Conservation (phyloP, 192 early-diverging fungal species). For the Chytriomyces confervae region DNA sequence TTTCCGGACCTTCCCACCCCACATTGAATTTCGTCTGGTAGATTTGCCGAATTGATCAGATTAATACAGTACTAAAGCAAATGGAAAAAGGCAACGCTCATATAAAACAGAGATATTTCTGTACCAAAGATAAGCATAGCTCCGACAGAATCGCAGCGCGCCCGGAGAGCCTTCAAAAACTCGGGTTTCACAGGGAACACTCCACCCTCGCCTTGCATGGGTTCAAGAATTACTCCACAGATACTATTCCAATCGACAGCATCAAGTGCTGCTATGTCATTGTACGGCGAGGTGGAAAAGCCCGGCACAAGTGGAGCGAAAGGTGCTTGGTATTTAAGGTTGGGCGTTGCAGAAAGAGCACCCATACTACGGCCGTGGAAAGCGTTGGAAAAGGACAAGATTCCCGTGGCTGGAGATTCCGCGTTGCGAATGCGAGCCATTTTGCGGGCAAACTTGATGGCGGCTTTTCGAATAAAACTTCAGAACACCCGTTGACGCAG, state of each 20-base stretch:
- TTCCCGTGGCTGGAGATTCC: constrained; percentile 53
- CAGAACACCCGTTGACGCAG: background rate
- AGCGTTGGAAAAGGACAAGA: constrained; percentile 88
- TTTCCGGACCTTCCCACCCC: constrained; percentile 89
- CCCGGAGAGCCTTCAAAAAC: constrained; percentile 80
- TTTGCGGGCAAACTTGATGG: constrained; percentile 95
- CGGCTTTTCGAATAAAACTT: constrained; percentile 46
- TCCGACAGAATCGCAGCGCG: constrained; percentile 81
- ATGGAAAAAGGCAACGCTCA: background rate
- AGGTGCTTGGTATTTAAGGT: constrained; percentile 92
- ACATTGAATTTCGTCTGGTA: constrained; percentile 62
- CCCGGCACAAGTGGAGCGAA: constrained; percentile 92
- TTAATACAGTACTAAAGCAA: background rate
- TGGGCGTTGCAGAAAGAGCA: constrained; percentile 92
- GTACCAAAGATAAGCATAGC: constrained; percentile 86
- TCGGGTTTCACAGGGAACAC: constrained; percentile 73
- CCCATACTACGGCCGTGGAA: constrained; percentile 98
- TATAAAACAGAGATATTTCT: constrained; percentile 47
- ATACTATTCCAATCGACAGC: constrained; percentile 66
- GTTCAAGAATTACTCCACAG: constrained; percentile 94
- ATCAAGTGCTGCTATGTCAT: constrained; percentile 73
- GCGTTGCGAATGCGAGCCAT: constrained; percentile 68
- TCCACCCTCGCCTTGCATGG: constrained; percentile 97
- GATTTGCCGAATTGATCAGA: background rate
- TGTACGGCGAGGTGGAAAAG: constrained; percentile 73